These are phyloP conservation scores for Aristolochia contorta DNA, from an alignment of 164 flowering plant genomes.

Conservation along the genomic window DNA sequence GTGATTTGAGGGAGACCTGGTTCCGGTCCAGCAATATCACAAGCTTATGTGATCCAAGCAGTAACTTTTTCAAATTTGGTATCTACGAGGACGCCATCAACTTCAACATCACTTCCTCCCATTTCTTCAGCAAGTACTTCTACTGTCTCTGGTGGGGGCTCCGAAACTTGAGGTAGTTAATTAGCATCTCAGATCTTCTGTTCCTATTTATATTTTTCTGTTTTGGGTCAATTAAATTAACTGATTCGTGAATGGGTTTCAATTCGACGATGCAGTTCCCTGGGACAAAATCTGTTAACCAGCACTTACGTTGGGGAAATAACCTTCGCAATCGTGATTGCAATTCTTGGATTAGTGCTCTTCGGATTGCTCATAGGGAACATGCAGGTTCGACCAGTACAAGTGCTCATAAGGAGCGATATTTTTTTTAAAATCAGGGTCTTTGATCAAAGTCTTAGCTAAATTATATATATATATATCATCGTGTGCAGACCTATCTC, in stretches of 20 bases:
- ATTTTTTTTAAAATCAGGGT: no score
- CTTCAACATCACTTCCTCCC: conserved; percentile 25
- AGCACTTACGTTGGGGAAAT: conserved; percentile 83
- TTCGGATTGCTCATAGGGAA: conserved; percentile 89
- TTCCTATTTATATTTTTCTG: not conserved
- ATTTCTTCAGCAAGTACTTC: conserved; percentile 48
- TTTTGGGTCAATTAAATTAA: not conserved
- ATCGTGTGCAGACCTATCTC: conserved; percentile 60
- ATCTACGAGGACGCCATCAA: conserved; percentile 49
- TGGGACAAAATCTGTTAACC: conserved; percentile 75
- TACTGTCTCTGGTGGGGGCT: conserved; percentile 90
- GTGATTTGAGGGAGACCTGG: conserved; percentile 31
- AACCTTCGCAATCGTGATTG: conserved; percentile 61
- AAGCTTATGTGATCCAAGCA: conserved; percentile 27
- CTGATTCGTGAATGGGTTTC: not conserved
- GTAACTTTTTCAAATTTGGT: conserved; percentile 37
- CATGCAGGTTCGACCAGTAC: conserved; percentile 85
- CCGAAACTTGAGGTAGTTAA: conserved; percentile 42
- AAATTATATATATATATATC: no score
- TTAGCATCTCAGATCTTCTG: not conserved
- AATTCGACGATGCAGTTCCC: conserved; percentile 42
- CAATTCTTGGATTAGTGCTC: conserved; percentile 76
- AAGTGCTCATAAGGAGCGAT: no score
- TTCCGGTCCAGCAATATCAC: conserved; percentile 42
- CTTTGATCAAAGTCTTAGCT: no score